phyloP scores from a whole-genome alignment of 2,329 filamentous ascomycete species.

The Phialocephala subalpina region DNA sequence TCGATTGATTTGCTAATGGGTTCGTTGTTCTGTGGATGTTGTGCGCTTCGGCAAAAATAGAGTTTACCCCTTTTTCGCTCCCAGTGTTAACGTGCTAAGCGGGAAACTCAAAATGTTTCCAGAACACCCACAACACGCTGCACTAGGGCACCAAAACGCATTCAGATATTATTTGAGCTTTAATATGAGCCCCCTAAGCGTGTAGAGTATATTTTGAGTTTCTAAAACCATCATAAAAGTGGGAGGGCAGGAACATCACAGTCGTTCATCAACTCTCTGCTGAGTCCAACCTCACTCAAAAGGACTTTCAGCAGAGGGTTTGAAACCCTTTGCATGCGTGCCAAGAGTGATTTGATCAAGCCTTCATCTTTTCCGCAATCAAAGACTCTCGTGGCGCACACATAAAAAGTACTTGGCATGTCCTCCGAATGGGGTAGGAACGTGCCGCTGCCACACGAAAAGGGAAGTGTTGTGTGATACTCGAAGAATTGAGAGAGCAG shows the following conservation, averaged over 20 bases:
- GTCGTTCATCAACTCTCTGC: neutral
- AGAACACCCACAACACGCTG: neutral
- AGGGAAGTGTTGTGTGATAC: neutral
- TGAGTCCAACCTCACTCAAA: no score
- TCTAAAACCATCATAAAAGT: neutral
- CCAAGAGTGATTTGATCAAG: no score
- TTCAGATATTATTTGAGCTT: neutral
- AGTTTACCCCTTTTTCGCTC: neutral
- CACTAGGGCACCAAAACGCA: neutral
- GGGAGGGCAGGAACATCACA: neutral
- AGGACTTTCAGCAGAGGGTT: no score
- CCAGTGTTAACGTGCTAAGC: neutral
- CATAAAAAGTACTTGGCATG: neutral
- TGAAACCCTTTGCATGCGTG: no score
- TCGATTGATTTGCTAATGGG: neutral
- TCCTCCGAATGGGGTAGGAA: neutral
- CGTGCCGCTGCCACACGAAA: neutral
- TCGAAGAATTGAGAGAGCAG: neutral
- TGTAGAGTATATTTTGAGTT: neutral
- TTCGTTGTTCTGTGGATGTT: neutral
- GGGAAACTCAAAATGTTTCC: neutral
- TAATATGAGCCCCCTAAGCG: neutral
- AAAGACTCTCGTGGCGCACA: no score
- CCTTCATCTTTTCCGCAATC: no score
- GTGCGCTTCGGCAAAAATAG: neutral